These are phyloP conservation scores for Carallia pectinifolia DNA, from an alignment of 345 rosid genomes.

Conservation along the genomic window DNA sequence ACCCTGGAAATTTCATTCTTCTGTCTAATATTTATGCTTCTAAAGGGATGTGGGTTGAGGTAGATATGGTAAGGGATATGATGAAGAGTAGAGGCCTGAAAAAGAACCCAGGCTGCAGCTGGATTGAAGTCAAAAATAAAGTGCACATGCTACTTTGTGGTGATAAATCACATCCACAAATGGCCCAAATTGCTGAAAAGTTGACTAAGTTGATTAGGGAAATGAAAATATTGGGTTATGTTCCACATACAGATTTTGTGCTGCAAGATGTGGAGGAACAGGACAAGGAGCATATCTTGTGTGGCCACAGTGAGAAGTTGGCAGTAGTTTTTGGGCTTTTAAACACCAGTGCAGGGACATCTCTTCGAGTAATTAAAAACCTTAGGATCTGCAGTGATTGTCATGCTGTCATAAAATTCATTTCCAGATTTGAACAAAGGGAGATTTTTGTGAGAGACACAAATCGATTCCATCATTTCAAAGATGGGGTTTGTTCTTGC, in stretches of 20 bases:
- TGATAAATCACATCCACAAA: slow-evolving; percentile 53
- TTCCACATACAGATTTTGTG: slow-evolving; percentile 46
- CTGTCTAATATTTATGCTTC: slow-evolving; percentile 67
- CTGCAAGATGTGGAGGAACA: slow-evolving; percentile 66
- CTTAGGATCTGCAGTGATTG: slow-evolving; percentile 73
- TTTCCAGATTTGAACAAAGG: slow-evolving; percentile 47
- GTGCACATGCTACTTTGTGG: slow-evolving; percentile 63
- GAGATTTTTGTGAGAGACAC: slow-evolving; percentile 70
- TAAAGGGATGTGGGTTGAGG: slow-evolving; percentile 62
- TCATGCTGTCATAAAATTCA: slow-evolving; percentile 70
- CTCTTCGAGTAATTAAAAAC: slow-evolving; percentile 60
- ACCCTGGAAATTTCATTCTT: slow-evolving; percentile 63
- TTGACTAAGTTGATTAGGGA: slow-evolving; percentile 42
- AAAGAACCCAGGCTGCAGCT: slow-evolving; percentile 76
- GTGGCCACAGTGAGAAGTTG: slow-evolving; percentile 74
- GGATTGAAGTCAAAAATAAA: slow-evolving; percentile 66
- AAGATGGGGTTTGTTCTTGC: slow-evolving; percentile 67
- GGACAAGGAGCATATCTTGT: slow-evolving; percentile 60
- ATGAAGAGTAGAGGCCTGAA: slow-evolving; percentile 52
- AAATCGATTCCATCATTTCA: slow-evolving; percentile 67
- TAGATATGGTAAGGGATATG: slow-evolving; percentile 43
- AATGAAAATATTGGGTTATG: slow-evolving; percentile 55
- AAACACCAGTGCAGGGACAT: slow-evolving; percentile 47
- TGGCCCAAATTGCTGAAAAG: slow-evolving; percentile 43
- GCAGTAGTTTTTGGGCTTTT: slow-evolving; percentile 68